Conservation (phyloP, 2,329 filamentous ascomycete species). For the Xylariaceae sp. region DNA sequence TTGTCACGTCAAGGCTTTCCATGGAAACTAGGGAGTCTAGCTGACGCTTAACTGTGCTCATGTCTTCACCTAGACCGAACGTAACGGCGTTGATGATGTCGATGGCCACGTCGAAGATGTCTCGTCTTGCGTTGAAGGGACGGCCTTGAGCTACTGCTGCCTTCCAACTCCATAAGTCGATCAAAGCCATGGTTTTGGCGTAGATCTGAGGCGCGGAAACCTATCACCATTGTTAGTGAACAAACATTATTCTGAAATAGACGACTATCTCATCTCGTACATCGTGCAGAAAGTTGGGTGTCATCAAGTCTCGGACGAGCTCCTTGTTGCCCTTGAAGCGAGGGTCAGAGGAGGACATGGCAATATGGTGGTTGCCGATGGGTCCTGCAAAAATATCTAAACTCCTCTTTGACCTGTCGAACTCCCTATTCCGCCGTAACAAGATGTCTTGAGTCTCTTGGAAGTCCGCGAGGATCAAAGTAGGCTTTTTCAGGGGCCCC, state of each 20-base stretch:
- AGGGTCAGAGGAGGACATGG: conserved; percentile 28
- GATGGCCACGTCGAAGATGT: conserved; percentile 29
- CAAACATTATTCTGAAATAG: not conserved
- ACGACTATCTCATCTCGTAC: conserved; percentile 7
- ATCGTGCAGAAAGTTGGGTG: conserved; percentile 31
- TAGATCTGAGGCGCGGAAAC: conserved; percentile 33
- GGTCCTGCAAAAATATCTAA: conserved; percentile 14
- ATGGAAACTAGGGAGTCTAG: conserved; percentile 5
- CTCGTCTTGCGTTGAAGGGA: conserved; percentile 28
- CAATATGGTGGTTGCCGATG: conserved; percentile 28
- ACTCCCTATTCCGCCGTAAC: conserved; percentile 27
- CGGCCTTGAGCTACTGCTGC: conserved; percentile 18
- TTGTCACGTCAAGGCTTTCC: not conserved
- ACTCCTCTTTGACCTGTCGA: conserved; percentile 25
- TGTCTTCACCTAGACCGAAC: conserved; percentile 23
- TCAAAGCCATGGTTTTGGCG: conserved; percentile 23
- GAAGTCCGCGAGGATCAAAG: conserved; percentile 29
- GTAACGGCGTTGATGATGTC: conserved; percentile 33
- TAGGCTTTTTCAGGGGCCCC: conserved; percentile 26
- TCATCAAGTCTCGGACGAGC: conserved; percentile 33
- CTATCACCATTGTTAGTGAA: conserved; percentile 11
- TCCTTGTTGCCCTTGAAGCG: conserved; percentile 29
- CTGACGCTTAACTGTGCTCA: conserved; percentile 12
- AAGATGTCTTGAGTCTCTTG: conserved; percentile 30
- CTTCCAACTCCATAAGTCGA: conserved; percentile 33